Evolutionary conservation across 169 alveolate species (phyloP), one percentile per base, ranked within the genome.

Genomic region (Eimeria tenella): DNA sequence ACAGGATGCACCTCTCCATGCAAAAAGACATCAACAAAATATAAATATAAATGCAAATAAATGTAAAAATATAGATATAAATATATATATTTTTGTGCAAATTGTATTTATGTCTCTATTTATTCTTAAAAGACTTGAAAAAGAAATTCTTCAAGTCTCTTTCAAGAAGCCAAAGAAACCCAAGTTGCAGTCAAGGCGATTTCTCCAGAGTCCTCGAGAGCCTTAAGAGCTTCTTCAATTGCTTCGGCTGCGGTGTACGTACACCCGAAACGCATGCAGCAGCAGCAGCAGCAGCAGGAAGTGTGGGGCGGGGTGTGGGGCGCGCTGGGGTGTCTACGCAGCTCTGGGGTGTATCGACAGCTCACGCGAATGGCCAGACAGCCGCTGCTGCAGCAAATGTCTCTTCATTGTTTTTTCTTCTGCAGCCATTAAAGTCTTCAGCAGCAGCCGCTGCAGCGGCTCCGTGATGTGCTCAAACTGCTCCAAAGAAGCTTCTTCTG

Each of bases 151-250:
- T n/a, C n/a, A n/a, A n/a, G n/a, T 6, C 42, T 6, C 2, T 2
- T 19, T 70, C 52, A 74, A 49, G 63, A 74, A n/a, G 62, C 84
- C 31, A 74, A 15, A 50, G 84, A 74, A 42, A 74, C 25, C 84
- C 84, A 74, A n/a, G 21, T 74, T 23, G 60, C 52, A 10, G 84
- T 74, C 84, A 74, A 6, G 9, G 84, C 84, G 31, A 74, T 49
- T 31, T 74, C 84, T 50, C 84, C 84, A 13, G 84, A 74, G 8
- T 74, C 84, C 62, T 74, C 84, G 25, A 74, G 23, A 25, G 84
- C 84, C 84, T 31, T 74, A 52, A 74, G 62, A 49, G 84, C 84
- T 10, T 31, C 84, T 49, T 74, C 84, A 6, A 74, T n/a, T 42
- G 56, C 84, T 6, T 31, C 56, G 8, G 63, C 84, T 74, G 84